Evolutionary conservation across 257 asterid species (phyloP), one percentile per base, ranked within the genome.

Genomic region (Solanum pennellii): DNA sequence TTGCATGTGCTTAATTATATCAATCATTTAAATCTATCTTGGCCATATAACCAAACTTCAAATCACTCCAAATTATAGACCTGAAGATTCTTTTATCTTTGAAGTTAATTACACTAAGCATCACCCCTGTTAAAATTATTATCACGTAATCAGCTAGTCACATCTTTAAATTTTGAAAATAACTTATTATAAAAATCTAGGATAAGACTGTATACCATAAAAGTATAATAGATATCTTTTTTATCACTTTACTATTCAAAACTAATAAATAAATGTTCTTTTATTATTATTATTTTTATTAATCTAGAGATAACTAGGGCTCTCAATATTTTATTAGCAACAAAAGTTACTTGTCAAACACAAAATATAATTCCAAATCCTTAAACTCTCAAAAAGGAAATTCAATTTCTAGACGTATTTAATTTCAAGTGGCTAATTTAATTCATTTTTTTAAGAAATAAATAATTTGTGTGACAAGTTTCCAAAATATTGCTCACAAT

Each of bases 181-280:
- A 31, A 3, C 1, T 15, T 71, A 23, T 15, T 31, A 1, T 3
- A 29, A 10, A 35, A 31, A 31, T 31, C 1, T 8, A 69, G 1
- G 4, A 5, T 69, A 69, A 69, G 6, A 3, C 2, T 69, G 12
- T 3, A 0, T 15, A 33, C 0, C 7, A 37, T 37, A 37, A 37
- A 37, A 37, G 7, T 37, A 1, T 37, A 16, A 16, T 71, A 7
- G 3, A 16, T 11, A 7, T 71, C 1, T 5, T 2, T 14, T 29
- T 69, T 69, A 25, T 77, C 62, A 13, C n/a, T 15, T 9, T 25
- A 79, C 39, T 25, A 44, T 77, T 41, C 13, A 41, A 23, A 42
- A 12, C 23, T 23, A 76, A 76, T 41, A 76, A 39, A 75, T 75
- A 39, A 0, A 1, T 56, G 0, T 56, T n/a, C 1, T 1, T 15